Evolutionary conservation across 2,329 filamentous ascomycete genomes (phyloP).

Genomic region (Cladosporium sp.): DNA sequence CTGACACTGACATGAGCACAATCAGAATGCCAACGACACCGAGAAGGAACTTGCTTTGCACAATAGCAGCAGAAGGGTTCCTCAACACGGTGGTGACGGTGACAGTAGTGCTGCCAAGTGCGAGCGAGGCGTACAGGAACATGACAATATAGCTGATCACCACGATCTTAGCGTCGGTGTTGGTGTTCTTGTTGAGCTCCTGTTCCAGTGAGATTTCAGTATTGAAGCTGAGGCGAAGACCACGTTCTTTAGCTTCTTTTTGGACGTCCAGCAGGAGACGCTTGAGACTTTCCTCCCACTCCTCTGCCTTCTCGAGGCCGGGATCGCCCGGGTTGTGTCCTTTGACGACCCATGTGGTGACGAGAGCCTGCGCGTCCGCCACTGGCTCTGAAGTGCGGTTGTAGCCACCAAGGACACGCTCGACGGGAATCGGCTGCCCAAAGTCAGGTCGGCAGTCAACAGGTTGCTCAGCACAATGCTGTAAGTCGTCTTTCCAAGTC

Average conservation of each 20-base stretch:
- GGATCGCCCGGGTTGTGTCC: conserved; percentile 74
- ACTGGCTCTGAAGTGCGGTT: conserved; percentile 54
- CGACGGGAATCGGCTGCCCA: conserved; percentile 79
- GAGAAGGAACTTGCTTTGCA: conserved; percentile 94
- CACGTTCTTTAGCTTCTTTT: conserved; percentile 70
- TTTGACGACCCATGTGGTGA: conserved; percentile 91
- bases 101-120: conserved; percentile 82
- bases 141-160: conserved; percentile 97
- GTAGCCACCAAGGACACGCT: conserved; percentile 82
- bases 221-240: conserved; percentile 85
- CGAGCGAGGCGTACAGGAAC: conserved; percentile 95
- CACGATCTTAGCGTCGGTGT: conserved; percentile 96
- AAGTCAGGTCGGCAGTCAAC: conserved; percentile 74
- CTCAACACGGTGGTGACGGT: conserved; percentile 71
- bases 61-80: conserved; percentile 78
- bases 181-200: conserved; percentile 96
- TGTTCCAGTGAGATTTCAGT: conserved; percentile 93
- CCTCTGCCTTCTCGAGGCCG: conserved; percentile 69
- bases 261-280: conserved; percentile 72
- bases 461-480: conserved; percentile 71
- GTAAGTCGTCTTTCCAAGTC: conserved; percentile 69
- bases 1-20: conserved; percentile 94
- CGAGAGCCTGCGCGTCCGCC: conserved; percentile 71
- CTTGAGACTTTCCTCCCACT: conserved; percentile 82
- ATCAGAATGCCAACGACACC: conserved; percentile 94